Conservation (phyloP, 129 eudicot species). For the Arctium minus region DNA sequence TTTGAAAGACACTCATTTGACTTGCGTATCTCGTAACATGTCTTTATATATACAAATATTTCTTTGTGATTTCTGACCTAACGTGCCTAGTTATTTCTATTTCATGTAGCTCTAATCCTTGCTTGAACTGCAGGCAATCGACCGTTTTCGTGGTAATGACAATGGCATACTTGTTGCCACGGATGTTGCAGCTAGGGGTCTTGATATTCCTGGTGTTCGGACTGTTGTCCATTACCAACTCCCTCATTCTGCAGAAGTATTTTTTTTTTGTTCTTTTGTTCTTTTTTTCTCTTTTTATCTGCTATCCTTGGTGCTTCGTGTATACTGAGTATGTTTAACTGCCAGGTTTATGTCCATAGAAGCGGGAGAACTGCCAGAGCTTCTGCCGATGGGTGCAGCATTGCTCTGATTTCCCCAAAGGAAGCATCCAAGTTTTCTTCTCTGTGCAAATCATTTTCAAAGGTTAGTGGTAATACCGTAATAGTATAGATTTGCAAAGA, state of each 20-base stretch:
- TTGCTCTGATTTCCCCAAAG: constrained; percentile 82
- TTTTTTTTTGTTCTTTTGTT: background rate
- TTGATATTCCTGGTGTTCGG: constrained; percentile 92
- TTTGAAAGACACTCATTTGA: background rate
- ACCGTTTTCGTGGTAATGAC: constrained; percentile 84
- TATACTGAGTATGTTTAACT: constrained; percentile 22
- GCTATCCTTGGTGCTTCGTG: background rate
- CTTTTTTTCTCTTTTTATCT: background rate
- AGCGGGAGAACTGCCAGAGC: constrained; percentile 99
- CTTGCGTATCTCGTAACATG: background rate
- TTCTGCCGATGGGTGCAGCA: constrained; percentile 92
- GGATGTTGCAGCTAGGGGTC: constrained; percentile 98
- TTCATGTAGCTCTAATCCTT: background rate
- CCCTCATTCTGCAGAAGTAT: constrained; percentile 95
- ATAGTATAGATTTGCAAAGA: background rate
- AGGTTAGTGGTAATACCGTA: constrained; percentile 36
- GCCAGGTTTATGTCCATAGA: constrained; percentile 95
- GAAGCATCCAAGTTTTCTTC: constrained; percentile 83
- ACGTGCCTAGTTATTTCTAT: background rate
- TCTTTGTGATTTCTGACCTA: background rate
- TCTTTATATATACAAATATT: background rate
- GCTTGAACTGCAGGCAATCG: constrained; percentile 65
- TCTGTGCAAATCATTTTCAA: constrained; percentile 79
- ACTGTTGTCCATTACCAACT: constrained; percentile 97
- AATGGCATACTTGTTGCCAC: constrained; percentile 89